Conservation (phyloP, 768 basidiomycete species). For the Podaxis pistillaris region DNA sequence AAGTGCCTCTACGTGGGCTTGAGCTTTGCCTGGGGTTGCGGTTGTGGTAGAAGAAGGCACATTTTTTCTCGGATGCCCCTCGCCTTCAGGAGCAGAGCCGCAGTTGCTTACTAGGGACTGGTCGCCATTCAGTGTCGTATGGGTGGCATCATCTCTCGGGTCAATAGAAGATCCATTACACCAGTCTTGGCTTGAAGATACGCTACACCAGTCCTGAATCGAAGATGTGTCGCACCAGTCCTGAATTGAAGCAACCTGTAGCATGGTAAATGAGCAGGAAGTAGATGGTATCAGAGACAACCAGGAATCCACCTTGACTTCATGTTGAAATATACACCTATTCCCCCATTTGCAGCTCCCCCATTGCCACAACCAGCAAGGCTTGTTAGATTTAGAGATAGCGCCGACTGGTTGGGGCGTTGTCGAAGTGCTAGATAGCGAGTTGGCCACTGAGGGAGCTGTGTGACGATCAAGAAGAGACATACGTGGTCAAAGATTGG, state of each 20-base stretch:
- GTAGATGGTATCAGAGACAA: background rate
- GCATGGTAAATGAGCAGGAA: background rate
- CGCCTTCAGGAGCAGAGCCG: background rate
- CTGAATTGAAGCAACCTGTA: background rate
- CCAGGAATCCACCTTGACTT: slow-evolving; percentile 1
- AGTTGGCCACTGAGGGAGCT: background rate
- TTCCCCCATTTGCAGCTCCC: slow-evolving; percentile 12
- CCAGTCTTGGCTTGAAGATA: background rate
- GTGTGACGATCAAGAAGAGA: background rate
- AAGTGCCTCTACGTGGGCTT: background rate
- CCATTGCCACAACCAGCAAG: background rate
- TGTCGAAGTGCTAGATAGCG: background rate
- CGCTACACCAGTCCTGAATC: background rate
- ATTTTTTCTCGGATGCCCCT: background rate
- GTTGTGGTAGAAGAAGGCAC: background rate
- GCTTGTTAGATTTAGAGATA: background rate
- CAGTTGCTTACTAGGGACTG: background rate
- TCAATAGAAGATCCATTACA: background rate
- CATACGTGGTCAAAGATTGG: background rate
- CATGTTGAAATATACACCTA: slow-evolving; percentile 8
- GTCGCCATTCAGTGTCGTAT: background rate
- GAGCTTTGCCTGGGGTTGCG: background rate
- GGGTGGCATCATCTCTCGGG: background rate
- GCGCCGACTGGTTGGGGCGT: background rate
- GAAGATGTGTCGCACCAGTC: background rate